A percentile compares a stretch with the other conserved stretches of the same genome.
Conservation (phyloP, 2,329 filamentous ascomycete species). For the Fusarium sp. region DNA sequence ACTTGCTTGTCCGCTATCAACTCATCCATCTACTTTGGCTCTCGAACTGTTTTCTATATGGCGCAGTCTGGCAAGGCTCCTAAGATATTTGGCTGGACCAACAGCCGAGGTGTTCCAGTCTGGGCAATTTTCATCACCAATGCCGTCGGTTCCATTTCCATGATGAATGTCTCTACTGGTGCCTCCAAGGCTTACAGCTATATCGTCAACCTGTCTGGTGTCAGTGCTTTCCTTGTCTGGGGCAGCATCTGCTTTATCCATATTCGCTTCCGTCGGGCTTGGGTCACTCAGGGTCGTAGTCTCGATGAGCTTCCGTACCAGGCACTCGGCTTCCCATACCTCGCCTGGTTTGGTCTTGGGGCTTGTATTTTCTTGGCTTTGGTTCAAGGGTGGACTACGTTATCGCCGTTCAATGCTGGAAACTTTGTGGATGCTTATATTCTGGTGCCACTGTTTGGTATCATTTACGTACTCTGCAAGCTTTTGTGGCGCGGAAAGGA, state of each 20-base stretch:
- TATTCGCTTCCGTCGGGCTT: slow-evolving; percentile 73
- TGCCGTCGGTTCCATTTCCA: slow-evolving; percentile 72
- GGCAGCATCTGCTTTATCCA: slow-evolving; percentile 74
- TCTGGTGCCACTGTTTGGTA: slow-evolving; percentile 64
- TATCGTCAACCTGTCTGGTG: slow-evolving; percentile 74
- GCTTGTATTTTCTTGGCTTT: slow-evolving; percentile 68
- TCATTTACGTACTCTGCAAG: slow-evolving; percentile 66
- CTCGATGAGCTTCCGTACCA: slow-evolving; percentile 63
- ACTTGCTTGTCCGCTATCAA: slow-evolving; percentile 78
- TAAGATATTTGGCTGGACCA: slow-evolving; percentile 71
- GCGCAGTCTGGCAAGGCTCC: slow-evolving; percentile 77
- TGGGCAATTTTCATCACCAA: slow-evolving; percentile 74
- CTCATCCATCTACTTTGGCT: slow-evolving; percentile 79
- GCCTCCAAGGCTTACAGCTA: slow-evolving; percentile 71
- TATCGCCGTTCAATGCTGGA: slow-evolving; percentile 65
- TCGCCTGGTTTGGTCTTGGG: slow-evolving; percentile 65
- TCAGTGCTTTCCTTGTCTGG: slow-evolving; percentile 78
- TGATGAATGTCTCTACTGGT: slow-evolving; percentile 76
- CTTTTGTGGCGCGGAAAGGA: slow-evolving; percentile 60
- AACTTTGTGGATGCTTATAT: slow-evolving; percentile 72
- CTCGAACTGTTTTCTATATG: slow-evolving; percentile 78
- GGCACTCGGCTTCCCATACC: slow-evolving; percentile 63
- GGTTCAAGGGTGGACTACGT: slow-evolving; percentile 68
- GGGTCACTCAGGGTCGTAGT: slow-evolving; percentile 64
- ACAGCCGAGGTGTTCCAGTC: slow-evolving; percentile 68